Conservation (phyloP, 805 yeast genomes). For the Spathaspora sp. region DNA sequence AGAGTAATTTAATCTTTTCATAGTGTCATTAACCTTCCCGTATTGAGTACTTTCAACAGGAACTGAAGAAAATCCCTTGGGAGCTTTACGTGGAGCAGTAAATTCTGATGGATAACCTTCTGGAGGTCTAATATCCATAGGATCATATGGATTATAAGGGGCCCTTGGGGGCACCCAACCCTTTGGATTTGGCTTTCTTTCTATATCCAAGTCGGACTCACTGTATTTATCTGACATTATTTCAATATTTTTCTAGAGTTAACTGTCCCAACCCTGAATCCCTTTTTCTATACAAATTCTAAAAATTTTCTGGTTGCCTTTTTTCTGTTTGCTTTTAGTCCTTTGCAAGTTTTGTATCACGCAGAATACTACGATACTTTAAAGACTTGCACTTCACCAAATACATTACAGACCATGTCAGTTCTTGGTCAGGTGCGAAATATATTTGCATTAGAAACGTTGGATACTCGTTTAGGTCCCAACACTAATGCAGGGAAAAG, state of each 20-base stretch:
- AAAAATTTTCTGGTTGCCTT: not conserved
- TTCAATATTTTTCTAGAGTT: too few species aligned
- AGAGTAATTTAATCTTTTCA: conserved; percentile 68
- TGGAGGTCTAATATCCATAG: conserved; percentile 71
- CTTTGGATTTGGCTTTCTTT: conserved; percentile 69
- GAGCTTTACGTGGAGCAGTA: conserved; percentile 59
- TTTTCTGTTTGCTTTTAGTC: not conserved
- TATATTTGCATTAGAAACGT: conserved; percentile 49
- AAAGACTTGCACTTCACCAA: not conserved
- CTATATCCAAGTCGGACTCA: conserved; percentile 21
- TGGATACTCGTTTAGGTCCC: conserved; percentile 49
- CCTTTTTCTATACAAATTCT: not conserved
- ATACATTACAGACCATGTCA: not conserved
- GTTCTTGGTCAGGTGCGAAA: conserved; percentile 12
- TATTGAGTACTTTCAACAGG: conserved; percentile 68
- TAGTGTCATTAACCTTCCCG: conserved; percentile 65
- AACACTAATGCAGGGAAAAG: conserved; percentile 29
- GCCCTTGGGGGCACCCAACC: conserved; percentile 82
- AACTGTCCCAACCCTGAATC: not conserved
- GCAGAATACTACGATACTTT: not conserved
- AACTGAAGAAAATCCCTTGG: conserved; percentile 50
- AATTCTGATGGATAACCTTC: conserved; percentile 86
- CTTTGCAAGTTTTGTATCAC: not conserved
- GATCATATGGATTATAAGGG: conserved; percentile 84
- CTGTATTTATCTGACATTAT: conserved; percentile 1